These are phyloP conservation scores for Coemansia sp. DNA, from an alignment of 192 early-diverging fungal genomes.

Conservation along the genomic window DNA sequence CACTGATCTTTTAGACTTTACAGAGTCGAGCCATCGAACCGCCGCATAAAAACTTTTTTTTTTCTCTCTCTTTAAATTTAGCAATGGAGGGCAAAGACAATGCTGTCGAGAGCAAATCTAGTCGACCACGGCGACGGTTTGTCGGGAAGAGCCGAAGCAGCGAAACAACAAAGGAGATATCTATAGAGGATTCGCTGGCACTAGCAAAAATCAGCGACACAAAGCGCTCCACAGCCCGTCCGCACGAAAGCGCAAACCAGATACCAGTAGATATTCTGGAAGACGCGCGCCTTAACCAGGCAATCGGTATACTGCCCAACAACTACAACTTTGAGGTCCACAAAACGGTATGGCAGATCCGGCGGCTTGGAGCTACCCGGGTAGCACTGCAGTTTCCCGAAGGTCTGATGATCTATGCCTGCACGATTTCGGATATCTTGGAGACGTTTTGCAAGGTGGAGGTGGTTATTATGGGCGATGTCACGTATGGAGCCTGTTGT, in stretches of 20 bases:
- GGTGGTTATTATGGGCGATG: conserved; percentile 97
- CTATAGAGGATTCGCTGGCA: conserved; percentile 49
- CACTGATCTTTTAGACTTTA: conserved; percentile 2
- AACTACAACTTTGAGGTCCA: conserved; percentile 99
- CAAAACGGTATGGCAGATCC: conserved; percentile 91
- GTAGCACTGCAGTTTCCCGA: conserved; percentile 98
- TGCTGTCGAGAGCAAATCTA: conserved; percentile 15
- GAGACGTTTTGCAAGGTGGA: conserved; percentile 77
- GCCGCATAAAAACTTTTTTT: no score
- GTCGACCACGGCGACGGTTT: conserved; percentile 46
- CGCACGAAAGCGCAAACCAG: conserved; percentile 58
- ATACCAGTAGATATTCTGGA: conserved; percentile 84
- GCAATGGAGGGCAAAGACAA: no score
- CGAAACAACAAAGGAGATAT: conserved; percentile 15
- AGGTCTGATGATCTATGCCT: conserved; percentile 92
- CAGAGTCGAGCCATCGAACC: no score
- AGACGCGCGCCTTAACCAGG: conserved; percentile 75
- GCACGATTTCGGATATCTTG: conserved; percentile 89
- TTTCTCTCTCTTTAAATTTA: no score
- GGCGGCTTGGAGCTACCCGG: conserved; percentile 68
- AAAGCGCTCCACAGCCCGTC: background rate
- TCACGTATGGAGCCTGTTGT: conserved; percentile 99
- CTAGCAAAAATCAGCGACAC: conserved; percentile 16
- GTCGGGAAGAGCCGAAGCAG: conserved; percentile 32
- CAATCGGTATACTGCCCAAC: conserved; percentile 78